These are phyloP conservation scores for Silene vulgaris DNA, from an alignment of 179 eudicot species.

Conservation along the genomic window DNA sequence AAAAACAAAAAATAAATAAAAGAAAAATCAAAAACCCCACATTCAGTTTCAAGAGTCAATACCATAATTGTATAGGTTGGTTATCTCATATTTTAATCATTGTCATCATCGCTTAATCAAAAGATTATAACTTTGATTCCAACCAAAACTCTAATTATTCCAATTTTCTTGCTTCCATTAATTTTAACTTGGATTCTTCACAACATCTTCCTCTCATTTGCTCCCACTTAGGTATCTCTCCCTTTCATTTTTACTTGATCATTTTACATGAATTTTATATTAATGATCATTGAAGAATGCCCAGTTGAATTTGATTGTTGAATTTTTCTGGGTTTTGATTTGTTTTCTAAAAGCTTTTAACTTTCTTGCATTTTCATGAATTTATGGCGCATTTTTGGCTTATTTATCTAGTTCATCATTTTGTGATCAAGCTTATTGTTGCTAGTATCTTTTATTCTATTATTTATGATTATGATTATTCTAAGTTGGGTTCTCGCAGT, in stretches of 20 bases:
- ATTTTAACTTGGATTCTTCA: not conserved
- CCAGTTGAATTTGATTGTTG: constrained; percentile 22
- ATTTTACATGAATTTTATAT: not conserved
- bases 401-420: not conserved
- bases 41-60: constrained; percentile 31
- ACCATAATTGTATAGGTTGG: not conserved
- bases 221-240: constrained; percentile 3
- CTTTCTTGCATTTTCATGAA: not conserved
- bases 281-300: constrained; percentile 11
- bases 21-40: constrained; percentile 6
- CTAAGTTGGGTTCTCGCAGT: too few species aligned
- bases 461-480: not conserved
- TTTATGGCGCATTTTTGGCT: not conserved
- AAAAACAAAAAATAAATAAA: not conserved
- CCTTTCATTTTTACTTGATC: not conserved
- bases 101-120: constrained; percentile 1
- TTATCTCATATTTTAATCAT: constrained; percentile 11
- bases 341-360: not conserved
- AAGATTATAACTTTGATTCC: not conserved
- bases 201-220: constrained; percentile 5
- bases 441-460: not conserved
- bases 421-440: not conserved
- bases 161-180: not conserved
- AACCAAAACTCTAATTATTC: not conserved
- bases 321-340: constrained; percentile 20